Evolutionary conservation across 192 early-diverging fungal species (phyloP).

Genomic region (Podila horticola): DNA sequence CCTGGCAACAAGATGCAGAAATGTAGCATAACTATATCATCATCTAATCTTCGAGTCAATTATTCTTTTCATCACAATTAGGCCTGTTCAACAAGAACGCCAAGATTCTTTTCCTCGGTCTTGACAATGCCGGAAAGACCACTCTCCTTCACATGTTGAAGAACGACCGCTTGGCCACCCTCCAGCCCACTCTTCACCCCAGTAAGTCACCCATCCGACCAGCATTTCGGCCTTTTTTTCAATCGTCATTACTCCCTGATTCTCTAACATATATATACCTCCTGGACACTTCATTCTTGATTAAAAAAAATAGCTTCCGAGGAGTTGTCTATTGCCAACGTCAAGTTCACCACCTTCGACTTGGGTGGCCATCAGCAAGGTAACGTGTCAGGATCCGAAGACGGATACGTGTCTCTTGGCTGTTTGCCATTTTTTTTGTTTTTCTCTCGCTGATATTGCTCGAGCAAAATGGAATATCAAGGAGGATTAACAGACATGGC

Average conservation of each 20-base stretch:
- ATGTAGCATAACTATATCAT: background rate
- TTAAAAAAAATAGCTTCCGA: constrained; percentile 78
- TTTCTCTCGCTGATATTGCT: background rate
- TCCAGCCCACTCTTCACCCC: constrained; percentile 97
- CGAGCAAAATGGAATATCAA: background rate
- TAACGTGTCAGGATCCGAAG: constrained; percentile 32
- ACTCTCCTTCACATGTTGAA: constrained; percentile 99
- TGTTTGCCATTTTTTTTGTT: background rate
- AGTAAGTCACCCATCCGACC: constrained; percentile 67
- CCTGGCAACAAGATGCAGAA: too few species aligned
- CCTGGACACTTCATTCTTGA: too few species aligned
- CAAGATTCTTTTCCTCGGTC: constrained; percentile 97
- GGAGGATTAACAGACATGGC: too few species aligned
- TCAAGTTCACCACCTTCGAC: constrained; percentile 98
- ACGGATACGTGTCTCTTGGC: background rate
- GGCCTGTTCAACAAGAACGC: constrained; percentile 99
- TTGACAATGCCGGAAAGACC: constrained; percentile 99
- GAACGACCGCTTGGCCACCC: constrained; percentile 95
- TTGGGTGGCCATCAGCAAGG: constrained; percentile 96
- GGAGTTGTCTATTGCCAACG: constrained; percentile 96
- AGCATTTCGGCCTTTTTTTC: background rate
- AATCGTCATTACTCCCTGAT: background rate
- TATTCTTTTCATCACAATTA: constrained; percentile 34
- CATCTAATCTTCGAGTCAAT: background rate
- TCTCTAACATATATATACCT: background rate